Conservation (phyloP, 345 rosid species). For the Euphorbia tirucalli region DNA sequence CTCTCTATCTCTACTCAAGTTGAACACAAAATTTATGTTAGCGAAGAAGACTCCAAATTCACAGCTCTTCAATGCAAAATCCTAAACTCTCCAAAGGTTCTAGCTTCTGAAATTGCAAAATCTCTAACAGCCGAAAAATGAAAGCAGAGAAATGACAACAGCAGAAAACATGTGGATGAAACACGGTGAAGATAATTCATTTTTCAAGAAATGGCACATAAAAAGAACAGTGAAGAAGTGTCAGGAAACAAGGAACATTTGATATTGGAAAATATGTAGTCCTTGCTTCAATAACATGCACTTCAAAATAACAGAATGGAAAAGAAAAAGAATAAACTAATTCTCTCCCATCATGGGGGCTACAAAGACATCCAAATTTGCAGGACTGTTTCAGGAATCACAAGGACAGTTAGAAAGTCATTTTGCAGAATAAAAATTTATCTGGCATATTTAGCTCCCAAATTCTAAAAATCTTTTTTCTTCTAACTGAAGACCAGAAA, state of each 20-base stretch:
- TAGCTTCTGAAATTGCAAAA: not conserved
- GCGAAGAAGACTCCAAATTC: not conserved
- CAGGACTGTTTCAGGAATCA: not conserved
- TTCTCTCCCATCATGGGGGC: not conserved
- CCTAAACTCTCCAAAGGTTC: not conserved
- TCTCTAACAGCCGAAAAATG: not conserved
- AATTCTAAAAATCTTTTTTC: not conserved
- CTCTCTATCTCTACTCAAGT: slow-evolving; percentile 1
- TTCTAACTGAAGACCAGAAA: too few species aligned
- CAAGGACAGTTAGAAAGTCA: not conserved
- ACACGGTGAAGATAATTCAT: too few species aligned
- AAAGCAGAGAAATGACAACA: not conserved
- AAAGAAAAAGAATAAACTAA: too few species aligned
- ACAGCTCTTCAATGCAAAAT: too few species aligned
- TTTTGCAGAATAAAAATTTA: not conserved
- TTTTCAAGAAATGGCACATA: too few species aligned
- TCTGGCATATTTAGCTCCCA: not conserved
- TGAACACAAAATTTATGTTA: not conserved
- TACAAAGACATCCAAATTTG: not conserved
- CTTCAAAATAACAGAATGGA: not conserved
- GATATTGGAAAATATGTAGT: not conserved
- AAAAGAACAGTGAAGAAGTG: not conserved
- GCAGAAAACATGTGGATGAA: not conserved
- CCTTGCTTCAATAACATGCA: too few species aligned
- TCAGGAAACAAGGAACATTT: not conserved